Base-by-base conservation (phyloP, 176 grass and related monocot species). In the Rhynchospora breviuscula region DNA sequence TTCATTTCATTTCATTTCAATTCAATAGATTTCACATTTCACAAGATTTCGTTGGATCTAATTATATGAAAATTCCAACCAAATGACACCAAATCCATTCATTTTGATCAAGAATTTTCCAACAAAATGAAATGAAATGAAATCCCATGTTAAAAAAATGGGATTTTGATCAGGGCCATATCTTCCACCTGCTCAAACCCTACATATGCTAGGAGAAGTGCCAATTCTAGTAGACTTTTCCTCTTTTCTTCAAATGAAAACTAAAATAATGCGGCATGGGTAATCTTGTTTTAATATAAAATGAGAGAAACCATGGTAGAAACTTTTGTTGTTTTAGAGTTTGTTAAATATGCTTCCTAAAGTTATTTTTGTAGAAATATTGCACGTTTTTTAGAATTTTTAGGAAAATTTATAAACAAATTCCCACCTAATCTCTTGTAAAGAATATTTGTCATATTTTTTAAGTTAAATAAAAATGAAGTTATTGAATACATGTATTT, bases 401-500 rank as follows among this genome's bases (percentile, higher is more conserved):
- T 54, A 54, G 73, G 73, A 56, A 29, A 56, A 5, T 56, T 22
- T 0, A 51, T 3, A 77, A 56, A 54, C 44, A 81, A 90, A 65
- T 60, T 78, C 29, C 80, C 80, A 26, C 48, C 63, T 2, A 9
- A 57, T 86, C 60, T 83, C 84, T 84, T 91, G 85, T 84, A 14
- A 8, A 67, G 87, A 72, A 85, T 81, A 91, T 79, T 65, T 85
- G 87, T 90, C 83, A 77, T 10, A 54, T 8, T 31, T 70, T 77
- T 29, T 31, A 77, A 22, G 29, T 89, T 81, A 68, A 92, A 88
- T 85, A 89, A 91, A 86, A 88, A 88, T 88, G 81, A 88, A 90
- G 87, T 86, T 90, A 88, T 91, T 90, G 89, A 97, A 90, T 88
- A 92, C 90, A 90, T 93, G 86, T 96, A 93, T 85, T 92, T 92